Evolutionary conservation across 1,284 basidiomycete genomes (phyloP).

Genomic region (Agroathelia rolfsii): DNA sequence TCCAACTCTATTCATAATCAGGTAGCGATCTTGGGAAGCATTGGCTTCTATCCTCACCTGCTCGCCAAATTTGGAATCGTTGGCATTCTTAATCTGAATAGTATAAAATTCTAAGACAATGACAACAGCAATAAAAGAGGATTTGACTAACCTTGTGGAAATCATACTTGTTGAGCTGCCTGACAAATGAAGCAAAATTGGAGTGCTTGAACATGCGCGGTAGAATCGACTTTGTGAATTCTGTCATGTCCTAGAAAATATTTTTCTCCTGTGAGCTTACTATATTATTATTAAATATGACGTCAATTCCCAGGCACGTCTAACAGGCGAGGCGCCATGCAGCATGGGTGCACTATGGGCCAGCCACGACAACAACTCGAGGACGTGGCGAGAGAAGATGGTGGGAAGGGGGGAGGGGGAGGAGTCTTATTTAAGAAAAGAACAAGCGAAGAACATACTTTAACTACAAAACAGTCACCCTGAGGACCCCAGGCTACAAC

Average conservation of each 20-base stretch:
- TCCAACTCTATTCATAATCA: constrained; percentile 67
- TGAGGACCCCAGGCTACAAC: constrained; percentile 83
- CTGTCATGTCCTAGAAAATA: constrained; percentile 96
- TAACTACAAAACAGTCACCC: constrained; percentile 90
- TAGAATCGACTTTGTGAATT: constrained; percentile 89
- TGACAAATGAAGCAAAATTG: constrained; percentile 90
- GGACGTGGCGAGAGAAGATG: too few species aligned
- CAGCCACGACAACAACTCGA: too few species aligned
- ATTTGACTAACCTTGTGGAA: constrained; percentile 94
- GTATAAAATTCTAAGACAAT: too few species aligned
- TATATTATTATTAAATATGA: too few species aligned
- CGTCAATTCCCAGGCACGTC: too few species aligned
- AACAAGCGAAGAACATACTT: constrained; percentile 30
- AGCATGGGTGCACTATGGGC: too few species aligned
- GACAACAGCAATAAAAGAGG: too few species aligned
- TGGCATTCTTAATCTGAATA: constrained; percentile 71
- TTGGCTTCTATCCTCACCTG: constrained; percentile 46
- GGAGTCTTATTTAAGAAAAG: neutral
- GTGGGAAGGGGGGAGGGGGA: too few species aligned
- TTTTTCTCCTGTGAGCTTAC: too few species aligned
- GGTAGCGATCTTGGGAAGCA: constrained; percentile 3
- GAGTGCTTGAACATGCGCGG: constrained; percentile 96
- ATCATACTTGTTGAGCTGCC: constrained; percentile 97
- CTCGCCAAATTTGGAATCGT: constrained; percentile 71
- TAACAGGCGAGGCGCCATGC: too few species aligned